phyloP scores from a whole-genome alignment of 2,329 filamentous ascomycete genomes.

The Aspergillus neotritici region DNA sequence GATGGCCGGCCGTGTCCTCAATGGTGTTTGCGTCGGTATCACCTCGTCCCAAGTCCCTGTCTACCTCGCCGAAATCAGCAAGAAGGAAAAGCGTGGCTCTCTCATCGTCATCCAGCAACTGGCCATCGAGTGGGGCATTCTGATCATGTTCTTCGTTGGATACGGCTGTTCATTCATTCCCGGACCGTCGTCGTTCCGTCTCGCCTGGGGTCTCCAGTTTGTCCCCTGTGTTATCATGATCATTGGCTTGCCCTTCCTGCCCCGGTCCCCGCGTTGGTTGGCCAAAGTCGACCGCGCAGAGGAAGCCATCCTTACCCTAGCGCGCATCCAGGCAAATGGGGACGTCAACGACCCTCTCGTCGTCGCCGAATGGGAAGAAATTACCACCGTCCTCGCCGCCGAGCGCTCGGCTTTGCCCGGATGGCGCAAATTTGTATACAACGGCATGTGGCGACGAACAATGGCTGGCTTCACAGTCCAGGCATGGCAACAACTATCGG shows the following conservation, averaged over 20 bases:
- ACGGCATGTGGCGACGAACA: constrained; percentile 56
- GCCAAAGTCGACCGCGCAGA: constrained; percentile 44
- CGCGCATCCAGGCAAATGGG: constrained; percentile 43
- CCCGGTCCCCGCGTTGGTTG: constrained; percentile 45
- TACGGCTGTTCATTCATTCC: constrained; percentile 43
- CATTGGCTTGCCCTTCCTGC: constrained; percentile 43
- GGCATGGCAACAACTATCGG: constrained; percentile 50
- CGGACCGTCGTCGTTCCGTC: constrained; percentile 40
- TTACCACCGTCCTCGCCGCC: constrained; percentile 37
- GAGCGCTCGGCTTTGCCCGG: constrained; percentile 35
- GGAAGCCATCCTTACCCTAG: constrained; percentile 42
- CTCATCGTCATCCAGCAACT: constrained; percentile 32
- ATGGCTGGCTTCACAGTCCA: constrained; percentile 53
- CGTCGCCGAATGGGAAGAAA: constrained; percentile 47
- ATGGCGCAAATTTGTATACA: constrained; percentile 44
- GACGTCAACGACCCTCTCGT: constrained; percentile 44
- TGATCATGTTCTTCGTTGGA: constrained; percentile 46
- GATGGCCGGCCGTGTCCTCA: constrained; percentile 23
- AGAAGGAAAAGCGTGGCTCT: constrained; percentile 29
- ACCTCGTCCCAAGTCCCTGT: constrained; percentile 34
- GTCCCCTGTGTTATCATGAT: constrained; percentile 43
- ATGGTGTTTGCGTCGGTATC: constrained; percentile 30
- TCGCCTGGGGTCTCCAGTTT: constrained; percentile 45
- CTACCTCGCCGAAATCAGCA: constrained; percentile 34
- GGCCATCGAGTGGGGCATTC: constrained; percentile 41